phyloP scores from a whole-genome alignment of 179 eudicot species.

The Amaranthus tricolor region DNA sequence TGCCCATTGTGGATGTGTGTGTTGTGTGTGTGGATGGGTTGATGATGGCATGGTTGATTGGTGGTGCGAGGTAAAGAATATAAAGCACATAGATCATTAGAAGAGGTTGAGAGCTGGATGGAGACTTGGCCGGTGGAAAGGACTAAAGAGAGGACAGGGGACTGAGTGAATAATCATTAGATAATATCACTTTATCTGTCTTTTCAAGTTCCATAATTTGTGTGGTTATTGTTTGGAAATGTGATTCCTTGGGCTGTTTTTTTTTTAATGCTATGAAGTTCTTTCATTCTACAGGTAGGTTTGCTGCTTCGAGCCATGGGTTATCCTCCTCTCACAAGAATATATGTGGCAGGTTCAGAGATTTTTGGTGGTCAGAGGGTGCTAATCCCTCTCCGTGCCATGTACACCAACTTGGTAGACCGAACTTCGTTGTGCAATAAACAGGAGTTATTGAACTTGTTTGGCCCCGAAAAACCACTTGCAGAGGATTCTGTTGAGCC shows the following conservation, averaged over 20 bases:
- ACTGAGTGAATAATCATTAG: no score
- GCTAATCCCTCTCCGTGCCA: conserved; percentile 84
- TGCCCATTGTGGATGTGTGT: background rate
- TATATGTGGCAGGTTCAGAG: conserved; percentile 89
- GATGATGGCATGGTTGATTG: background rate
- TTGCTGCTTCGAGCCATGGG: conserved; percentile 91
- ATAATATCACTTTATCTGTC: no score
- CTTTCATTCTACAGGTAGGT: conserved; percentile 59
- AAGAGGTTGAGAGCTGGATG: background rate
- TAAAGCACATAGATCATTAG: background rate
- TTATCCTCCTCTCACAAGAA: conserved; percentile 81
- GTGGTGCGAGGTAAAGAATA: background rate
- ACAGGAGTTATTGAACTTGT: conserved; percentile 53
- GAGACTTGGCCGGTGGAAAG: background rate
- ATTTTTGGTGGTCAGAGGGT: conserved; percentile 93
- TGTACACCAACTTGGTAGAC: conserved; percentile 86
- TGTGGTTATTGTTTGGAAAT: no score
- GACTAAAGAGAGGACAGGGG: no score
- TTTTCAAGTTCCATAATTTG: no score
- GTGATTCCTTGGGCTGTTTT: background rate
- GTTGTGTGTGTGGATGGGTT: background rate
- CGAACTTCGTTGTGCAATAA: conserved; percentile 83
- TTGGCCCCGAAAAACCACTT: conserved; percentile 70
- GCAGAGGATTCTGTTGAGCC: conserved; percentile 35
- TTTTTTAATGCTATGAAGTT: conserved; percentile 5